Base-by-base conservation (phyloP, 2,329 filamentous ascomycete genomes). In the Aspergillus sp. region DNA sequence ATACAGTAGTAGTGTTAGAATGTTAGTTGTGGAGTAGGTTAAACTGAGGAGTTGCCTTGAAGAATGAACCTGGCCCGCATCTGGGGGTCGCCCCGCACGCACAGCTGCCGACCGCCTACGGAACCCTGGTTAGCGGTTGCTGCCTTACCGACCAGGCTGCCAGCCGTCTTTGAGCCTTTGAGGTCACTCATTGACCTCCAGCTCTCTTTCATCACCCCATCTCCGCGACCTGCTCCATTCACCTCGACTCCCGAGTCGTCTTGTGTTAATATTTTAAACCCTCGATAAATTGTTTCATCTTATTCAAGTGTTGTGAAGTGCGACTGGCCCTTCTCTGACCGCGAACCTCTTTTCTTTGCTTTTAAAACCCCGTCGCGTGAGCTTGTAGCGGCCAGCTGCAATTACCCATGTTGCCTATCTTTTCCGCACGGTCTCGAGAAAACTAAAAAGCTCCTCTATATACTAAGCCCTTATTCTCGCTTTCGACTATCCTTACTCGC, bases 151-250 rank as follows among this genome's bases (percentile, higher is more conserved):
- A 55, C 47, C 54, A 46, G 54, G 55, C 45, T 33, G 51, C 50
- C 39, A 61, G 52, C 59, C 59, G 60, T 53, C 54, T 61, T 61
- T 59, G 49, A 52, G 44, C 20, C 33, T 49, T 60, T 42, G 47
- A 54, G 27, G 54, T 47, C 40, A 49, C 54, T 48, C 12, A 37
- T 6, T 34, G 19, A 30, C 39, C 41, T 46, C 24, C 22, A 34
- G 33, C 40, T 52, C 59, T 56, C 51, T 64, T 58, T 61, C 59
- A 58, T 62, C 61, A 57, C 63, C 61, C 49, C 51, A 53, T 51
- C 59, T 42, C 50, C 41, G 27, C 47, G 22, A 17, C n/a, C 12
- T 55, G 39, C 40, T 50, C 41, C 8, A 22, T 48, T 53, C 37
- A 24, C 52, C 30, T 19, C 48, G 19, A 17, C 55, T 41, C 54